Conservation (phyloP, 2,329 filamentous ascomycete genomes). For the Penicillium glabrum region DNA sequence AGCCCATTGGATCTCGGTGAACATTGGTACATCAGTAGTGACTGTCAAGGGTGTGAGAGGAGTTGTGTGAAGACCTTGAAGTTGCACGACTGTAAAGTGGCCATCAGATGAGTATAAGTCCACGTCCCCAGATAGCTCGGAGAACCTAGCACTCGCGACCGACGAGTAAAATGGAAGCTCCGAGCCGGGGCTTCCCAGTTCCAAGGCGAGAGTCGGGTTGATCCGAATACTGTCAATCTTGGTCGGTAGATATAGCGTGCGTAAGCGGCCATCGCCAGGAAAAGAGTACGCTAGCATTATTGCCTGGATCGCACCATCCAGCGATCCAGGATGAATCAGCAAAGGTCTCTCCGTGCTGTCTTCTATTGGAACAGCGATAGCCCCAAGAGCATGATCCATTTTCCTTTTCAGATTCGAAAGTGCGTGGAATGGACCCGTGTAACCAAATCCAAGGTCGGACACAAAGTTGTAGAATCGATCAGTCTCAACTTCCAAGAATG, state of each 20-base stretch:
- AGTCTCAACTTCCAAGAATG: slow-evolving; percentile 16
- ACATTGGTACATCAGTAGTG: slow-evolving; percentile 17
- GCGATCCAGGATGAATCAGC: slow-evolving; percentile 16
- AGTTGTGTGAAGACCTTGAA: slow-evolving; percentile 23
- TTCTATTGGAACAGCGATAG: slow-evolving; percentile 12
- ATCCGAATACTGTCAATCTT: slow-evolving; percentile 18
- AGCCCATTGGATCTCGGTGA: slow-evolving; percentile 19
- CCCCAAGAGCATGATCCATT: slow-evolving; percentile 20
- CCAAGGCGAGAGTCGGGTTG: slow-evolving; percentile 10
- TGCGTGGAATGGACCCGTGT: slow-evolving; percentile 23
- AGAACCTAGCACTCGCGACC: slow-evolving; percentile 12
- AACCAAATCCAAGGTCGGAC: slow-evolving; percentile 25
- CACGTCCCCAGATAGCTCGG: slow-evolving; percentile 25
- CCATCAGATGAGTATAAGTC: slow-evolving; percentile 20
- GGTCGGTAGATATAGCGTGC: slow-evolving; percentile 22
- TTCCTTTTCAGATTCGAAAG: slow-evolving; percentile 16
- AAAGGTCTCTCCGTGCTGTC: slow-evolving; percentile 1
- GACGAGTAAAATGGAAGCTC: slow-evolving; percentile 18
- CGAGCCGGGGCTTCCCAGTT: slow-evolving; percentile 5
- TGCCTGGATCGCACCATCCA: slow-evolving; percentile 22
- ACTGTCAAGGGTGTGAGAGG: slow-evolving; percentile 16
- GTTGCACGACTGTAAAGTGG: slow-evolving; percentile 15
- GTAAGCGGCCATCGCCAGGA: slow-evolving; percentile 20
- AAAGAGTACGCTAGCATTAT: slow-evolving; percentile 23
- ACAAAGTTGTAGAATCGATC: slow-evolving; percentile 29